These are phyloP conservation scores for Sporothrix luriei DNA, from an alignment of 2,329 filamentous ascomycete species.

Conservation along the genomic window DNA sequence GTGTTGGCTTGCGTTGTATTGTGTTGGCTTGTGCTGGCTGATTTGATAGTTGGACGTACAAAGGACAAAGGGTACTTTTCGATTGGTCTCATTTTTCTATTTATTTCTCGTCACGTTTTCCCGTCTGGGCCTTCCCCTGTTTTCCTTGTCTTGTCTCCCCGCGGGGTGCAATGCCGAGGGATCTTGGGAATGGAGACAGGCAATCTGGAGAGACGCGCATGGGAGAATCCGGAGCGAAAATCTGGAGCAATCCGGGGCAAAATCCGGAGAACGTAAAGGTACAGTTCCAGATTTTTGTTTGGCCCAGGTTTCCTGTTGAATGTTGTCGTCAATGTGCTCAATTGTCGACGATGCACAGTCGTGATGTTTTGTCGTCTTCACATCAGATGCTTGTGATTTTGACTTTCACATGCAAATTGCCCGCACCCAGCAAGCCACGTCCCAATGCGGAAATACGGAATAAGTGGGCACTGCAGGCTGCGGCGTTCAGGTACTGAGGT, in stretches of 20 bases:
- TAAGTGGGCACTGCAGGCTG: neutral
- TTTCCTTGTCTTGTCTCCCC: neutral
- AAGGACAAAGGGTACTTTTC: too few relatives aligned
- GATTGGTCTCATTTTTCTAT: too few relatives aligned
- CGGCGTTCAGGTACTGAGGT: neutral
- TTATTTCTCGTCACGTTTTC: neutral
- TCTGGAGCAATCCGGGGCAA: constrained; percentile 23
- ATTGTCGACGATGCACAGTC: neutral
- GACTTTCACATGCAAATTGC: constrained; percentile 9
- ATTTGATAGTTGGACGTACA: neutral
- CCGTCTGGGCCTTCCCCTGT: neutral
- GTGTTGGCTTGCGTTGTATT: neutral
- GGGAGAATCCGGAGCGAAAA: neutral
- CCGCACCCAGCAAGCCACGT: constrained; percentile 7
- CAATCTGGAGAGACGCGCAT: neutral
- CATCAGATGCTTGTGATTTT: neutral
- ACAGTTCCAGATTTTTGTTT: neutral
- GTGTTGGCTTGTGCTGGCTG: neutral
- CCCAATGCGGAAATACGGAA: neutral
- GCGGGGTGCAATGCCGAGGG: constrained; percentile 20
- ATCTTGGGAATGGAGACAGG: neutral
- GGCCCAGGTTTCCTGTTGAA: too few relatives aligned
- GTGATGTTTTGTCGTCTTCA: neutral
- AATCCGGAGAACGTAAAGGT: neutral
- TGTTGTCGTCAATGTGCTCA: too few relatives aligned